Base-by-base conservation (phyloP, 306 rosid species). In the Ammopiptanthus mongolicus region DNA sequence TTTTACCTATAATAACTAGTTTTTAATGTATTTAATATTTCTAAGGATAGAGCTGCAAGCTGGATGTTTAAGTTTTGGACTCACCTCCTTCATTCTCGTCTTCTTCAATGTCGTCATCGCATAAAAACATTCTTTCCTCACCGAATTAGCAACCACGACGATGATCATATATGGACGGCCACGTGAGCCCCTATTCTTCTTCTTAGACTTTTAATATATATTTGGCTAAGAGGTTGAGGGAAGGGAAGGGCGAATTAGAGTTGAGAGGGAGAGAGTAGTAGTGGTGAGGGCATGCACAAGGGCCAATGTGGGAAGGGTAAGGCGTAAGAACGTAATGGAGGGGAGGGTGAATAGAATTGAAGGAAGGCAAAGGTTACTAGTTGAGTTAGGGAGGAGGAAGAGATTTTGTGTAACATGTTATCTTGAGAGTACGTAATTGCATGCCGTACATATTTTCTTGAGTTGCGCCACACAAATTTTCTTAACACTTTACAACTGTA, bases 51-150 rank as follows among this genome's bases (percentile, higher is more conserved):
- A n/a, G n/a, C n/a, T n/a, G n/a, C n/a, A n/a, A n/a, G 0, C 18
- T 23, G 53, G 19, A 64, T 75, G 55, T 7, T 58, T 3, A 39
- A 34, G 57, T 23, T 78, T 39, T 29, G 31, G 14, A 72, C 83
- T 63, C 21, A 53, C 79, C 74, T 63, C 15, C 23, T 15, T 71
- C 9, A 17, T 53, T 11, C 6, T 23, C 5, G 53, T 53, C 51
- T 28, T 41, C 67, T 62, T 71, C 33, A 14, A 29, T 53, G 55
- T 79, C 66, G 55, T 79, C 66, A 15, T 63, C 50, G 9, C 10
- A 37, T 1, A 28, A 8, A 71, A 29, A 18, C 58, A 61, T 60
- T 50, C 7, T 69, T 47, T 18, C 19, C 5, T 8, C 65, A 50
- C 25, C 47, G 6, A 37, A 25, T 8, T 25, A 25, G 48, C 21